Base-by-base conservation (phyloP, 805 yeast genomes). In the Priceomyces medius region DNA sequence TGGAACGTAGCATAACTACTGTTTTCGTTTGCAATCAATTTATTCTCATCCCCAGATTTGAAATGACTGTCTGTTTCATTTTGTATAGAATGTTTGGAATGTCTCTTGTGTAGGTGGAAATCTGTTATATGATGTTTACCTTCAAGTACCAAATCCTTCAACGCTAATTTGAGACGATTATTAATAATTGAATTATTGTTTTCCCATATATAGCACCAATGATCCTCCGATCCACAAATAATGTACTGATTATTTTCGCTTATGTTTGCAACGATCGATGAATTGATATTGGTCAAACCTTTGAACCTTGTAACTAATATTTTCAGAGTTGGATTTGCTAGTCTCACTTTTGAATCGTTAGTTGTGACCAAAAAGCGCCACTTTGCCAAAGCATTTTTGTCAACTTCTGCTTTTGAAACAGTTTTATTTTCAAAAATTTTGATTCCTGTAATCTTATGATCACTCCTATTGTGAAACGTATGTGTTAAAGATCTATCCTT, bases 171-270 rank as follows among this genome's bases (percentile, higher is more conserved):
- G 39, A 72, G 53, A 50, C 53, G 65, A 48, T 59, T 71, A 55
- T 65, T 74, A 49, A 64, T 65, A 50, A 64, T 66, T 26, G 61
- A 54, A 41, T 69, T 67, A 47, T 69, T 64, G 49, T 71, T 60
- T 41, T 76, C 74, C 98, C 98, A 91, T 9, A 87, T 65, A 55
- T 89, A 90, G 10, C 86, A 78, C 81, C 89, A 81, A 50, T 86
- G 88, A 63, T 90, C 93, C 57, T 90, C 97, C 9, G 95, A 85
- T 0, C 96, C 96, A 6, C 85, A 73, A 7, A 89, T 73, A 4
- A 89, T 74, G 53, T 77, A 78, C 9, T 64, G 54, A 39, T 70
- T 63, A 50, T 81, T 81, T 38, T 79, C 87, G 18, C 82, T 77
- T 2, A 77, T 55, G 0, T 77, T 62, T 0, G 96, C 96, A 9